These are phyloP conservation scores for Tetrahymena elliotti DNA, from an alignment of 73 alveolate species.

Conservation along the genomic window DNA sequence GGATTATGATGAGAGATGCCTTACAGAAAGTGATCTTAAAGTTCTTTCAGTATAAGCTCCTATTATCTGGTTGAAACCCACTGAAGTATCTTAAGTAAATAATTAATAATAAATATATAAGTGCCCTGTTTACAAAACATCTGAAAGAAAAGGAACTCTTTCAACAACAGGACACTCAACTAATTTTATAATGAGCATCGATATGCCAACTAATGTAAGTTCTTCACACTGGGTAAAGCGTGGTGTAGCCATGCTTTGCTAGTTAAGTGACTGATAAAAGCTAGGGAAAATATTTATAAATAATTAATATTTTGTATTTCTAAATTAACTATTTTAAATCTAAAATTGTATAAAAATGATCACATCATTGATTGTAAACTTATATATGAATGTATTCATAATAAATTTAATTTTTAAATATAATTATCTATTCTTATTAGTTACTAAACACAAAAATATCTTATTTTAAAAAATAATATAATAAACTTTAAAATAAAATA, in stretches of 20 bases:
- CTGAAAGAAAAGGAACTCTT: conserved; percentile 81
- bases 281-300: no score
- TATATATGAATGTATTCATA: no score
- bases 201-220: conserved; percentile 40
- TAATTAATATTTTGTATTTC: not conserved
- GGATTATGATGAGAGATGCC: not conserved
- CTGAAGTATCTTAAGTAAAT: not conserved
- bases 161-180: conserved; percentile 86
- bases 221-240: conserved; percentile 86
- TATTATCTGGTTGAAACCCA: not conserved
- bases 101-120: not conserved
- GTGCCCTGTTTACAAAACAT: conserved; percentile 92
- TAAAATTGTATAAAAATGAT: no score
- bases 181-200: conserved; percentile 74
- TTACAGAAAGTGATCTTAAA: not conserved
- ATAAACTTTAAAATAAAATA: no score
- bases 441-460: no score
- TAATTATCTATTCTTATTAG: no score
- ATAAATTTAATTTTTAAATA: no score
- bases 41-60: not conserved
- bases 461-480: no score
- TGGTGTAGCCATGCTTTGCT: conserved; percentile 76
- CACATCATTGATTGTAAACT: no score
- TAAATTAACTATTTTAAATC: not conserved
- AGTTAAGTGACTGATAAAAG: conserved; percentile 5